These are phyloP conservation scores for Boletus huronensis DNA, from an alignment of 768 basidiomycete genomes.

Conservation along the genomic window DNA sequence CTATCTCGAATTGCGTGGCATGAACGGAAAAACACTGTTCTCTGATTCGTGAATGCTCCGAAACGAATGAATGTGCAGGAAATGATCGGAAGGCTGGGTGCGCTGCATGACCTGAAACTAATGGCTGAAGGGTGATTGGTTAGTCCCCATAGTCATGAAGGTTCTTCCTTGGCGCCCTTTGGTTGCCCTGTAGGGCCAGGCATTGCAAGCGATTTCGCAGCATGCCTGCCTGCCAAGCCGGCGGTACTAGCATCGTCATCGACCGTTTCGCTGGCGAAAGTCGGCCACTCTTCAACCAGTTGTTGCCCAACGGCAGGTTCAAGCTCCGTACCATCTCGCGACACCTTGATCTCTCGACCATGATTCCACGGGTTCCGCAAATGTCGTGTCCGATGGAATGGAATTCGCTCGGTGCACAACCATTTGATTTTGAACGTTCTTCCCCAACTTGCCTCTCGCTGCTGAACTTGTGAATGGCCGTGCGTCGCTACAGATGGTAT, in stretches of 20 bases:
- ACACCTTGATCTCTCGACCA: constrained; percentile 75
- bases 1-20: neutral
- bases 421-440: constrained; percentile 81
- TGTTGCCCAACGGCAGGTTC: constrained; percentile 72
- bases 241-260: neutral
- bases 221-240: neutral
- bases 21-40: neutral
- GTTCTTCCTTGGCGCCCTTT: neutral
- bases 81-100: neutral
- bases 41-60: neutral
- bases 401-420: constrained; percentile 65
- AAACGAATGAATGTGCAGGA: neutral
- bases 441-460: constrained; percentile 53
- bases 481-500: neutral
- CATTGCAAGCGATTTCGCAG: neutral
- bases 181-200: neutral
- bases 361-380: constrained; percentile 93
- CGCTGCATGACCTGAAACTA: neutral
- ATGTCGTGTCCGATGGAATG: constrained; percentile 74
- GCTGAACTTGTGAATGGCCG: neutral
- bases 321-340: constrained; percentile 88
- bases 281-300: constrained; percentile 68
- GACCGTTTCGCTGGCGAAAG: constrained; percentile 24
- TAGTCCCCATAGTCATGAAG: neutral
- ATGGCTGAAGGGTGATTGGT: neutral